phyloP scores from a whole-genome alignment of 805 yeast species.

The Ogataea pignaliae region DNA sequence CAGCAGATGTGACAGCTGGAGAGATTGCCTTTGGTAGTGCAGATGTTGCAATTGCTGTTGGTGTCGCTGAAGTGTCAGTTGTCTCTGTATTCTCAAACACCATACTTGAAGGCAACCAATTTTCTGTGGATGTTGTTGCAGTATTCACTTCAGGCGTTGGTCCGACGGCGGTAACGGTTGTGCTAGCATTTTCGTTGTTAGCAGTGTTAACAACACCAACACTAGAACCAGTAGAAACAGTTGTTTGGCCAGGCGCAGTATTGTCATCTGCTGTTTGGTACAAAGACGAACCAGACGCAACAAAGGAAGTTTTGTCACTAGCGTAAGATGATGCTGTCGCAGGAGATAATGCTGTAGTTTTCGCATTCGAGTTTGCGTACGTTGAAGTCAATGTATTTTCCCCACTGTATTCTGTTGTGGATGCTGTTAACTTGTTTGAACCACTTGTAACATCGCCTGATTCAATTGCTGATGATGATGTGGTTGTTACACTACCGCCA shows the following conservation, averaged over 20 bases:
- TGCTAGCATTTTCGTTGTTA: not conserved
- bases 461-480: conserved; percentile 1
- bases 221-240: too few relatives aligned
- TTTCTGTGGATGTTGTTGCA: conserved; percentile 15
- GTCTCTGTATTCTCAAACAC: conserved; percentile 31
- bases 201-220: conserved; percentile 1
- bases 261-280: too few relatives aligned
- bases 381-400: too few relatives aligned
- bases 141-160: not conserved
- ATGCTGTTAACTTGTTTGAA: not conserved
- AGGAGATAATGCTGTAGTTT: not conserved
- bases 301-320: conserved; percentile 6
- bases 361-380: not conserved
- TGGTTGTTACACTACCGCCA: not conserved
- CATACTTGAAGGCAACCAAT: conserved; percentile 43
- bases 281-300: conserved; percentile 2
- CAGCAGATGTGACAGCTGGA: conserved; percentile 44
- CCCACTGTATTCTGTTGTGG: not conserved
- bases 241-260: too few relatives aligned
- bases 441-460: not conserved
- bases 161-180: conserved; percentile 1
- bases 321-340: not conserved
- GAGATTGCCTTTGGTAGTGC: conserved; percentile 75
- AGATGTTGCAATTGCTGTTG: conserved; percentile 36
- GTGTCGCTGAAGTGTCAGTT: conserved; percentile 21